Conservation (phyloP, 441 rosid species). For the Pelargonium exstipulatum region DNA sequence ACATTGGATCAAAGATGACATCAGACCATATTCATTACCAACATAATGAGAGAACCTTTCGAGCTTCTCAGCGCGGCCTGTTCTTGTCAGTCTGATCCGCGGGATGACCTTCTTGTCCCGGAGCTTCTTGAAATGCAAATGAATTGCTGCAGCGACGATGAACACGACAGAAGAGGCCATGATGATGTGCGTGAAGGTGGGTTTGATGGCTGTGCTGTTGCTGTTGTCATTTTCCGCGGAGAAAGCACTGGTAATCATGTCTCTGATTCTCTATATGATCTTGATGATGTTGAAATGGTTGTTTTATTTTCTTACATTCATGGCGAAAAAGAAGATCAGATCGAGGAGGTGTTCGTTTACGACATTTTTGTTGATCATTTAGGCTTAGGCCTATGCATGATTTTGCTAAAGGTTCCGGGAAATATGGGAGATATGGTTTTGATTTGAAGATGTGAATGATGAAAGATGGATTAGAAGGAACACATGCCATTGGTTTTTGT, state of each 20-base stretch:
- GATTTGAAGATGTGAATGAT: background rate
- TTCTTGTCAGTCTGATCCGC: conserved; percentile 39
- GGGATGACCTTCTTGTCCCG: conserved; percentile 68
- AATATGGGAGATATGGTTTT: background rate
- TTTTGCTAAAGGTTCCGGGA: background rate
- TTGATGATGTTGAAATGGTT: background rate
- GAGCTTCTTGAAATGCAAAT: conserved; percentile 38
- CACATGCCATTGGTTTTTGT: background rate
- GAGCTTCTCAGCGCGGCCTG: conserved; percentile 56
- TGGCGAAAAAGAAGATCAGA: too few species aligned
- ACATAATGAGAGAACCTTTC: conserved; percentile 94
- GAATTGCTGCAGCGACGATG: conserved; percentile 55
- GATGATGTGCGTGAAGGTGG: conserved; percentile 55
- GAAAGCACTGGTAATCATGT: background rate
- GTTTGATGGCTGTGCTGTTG: conserved; percentile 23
- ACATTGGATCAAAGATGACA: too few species aligned
- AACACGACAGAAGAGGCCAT: conserved; percentile 60
- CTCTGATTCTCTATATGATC: too few species aligned
- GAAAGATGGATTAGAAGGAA: too few species aligned
- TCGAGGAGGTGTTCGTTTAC: too few species aligned
- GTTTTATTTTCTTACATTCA: background rate
- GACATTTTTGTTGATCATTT: too few species aligned
- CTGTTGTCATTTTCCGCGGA: conserved; percentile 17
- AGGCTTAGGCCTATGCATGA: background rate
- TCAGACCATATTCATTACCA: conserved; percentile 39